phyloP scores from a whole-genome alignment of 345 rosid species.

The Salix caprea region DNA sequence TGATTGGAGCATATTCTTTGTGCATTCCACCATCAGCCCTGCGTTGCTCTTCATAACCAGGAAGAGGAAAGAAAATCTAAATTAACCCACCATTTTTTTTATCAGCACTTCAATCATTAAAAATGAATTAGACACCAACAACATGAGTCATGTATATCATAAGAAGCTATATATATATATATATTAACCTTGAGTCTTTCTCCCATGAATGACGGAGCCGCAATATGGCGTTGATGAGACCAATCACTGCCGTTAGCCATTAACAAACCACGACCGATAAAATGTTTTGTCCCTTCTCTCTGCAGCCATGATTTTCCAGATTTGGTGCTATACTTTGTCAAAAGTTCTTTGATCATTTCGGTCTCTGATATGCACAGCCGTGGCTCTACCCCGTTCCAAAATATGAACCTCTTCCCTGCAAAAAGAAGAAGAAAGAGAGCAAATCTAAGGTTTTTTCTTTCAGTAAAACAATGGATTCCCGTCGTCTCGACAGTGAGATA shows the following conservation, averaged over 20 bases:
- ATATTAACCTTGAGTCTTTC: conserved; percentile 22
- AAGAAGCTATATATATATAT: too few relatives aligned
- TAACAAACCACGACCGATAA: conserved; percentile 72
- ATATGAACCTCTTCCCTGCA: conserved; percentile 77
- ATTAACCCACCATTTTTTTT: not conserved
- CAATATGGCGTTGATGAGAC: conserved; percentile 37
- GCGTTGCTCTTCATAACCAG: conserved; percentile 52
- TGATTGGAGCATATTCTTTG: conserved; percentile 50
- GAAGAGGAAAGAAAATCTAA: not conserved
- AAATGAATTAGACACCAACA: not conserved
- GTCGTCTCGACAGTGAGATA: not conserved
- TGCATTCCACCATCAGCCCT: conserved; percentile 81
- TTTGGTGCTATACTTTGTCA: conserved; percentile 58
- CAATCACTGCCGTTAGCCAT: conserved; percentile 72
- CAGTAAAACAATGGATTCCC: not conserved
- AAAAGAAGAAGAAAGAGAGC: not conserved
- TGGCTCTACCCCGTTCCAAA: conserved; percentile 89
- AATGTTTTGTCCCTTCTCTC: conserved; percentile 81
- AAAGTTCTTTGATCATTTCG: conserved; percentile 66
- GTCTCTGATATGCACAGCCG: conserved; percentile 75
- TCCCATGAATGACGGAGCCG: conserved; percentile 32
- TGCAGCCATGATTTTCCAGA: conserved; percentile 93
- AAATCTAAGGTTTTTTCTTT: not conserved
- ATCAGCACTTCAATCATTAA: not conserved
- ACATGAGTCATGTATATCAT: not conserved